These are phyloP conservation scores for Melastoma malabathricum DNA, from an alignment of 345 rosid species.

Conservation along the genomic window DNA sequence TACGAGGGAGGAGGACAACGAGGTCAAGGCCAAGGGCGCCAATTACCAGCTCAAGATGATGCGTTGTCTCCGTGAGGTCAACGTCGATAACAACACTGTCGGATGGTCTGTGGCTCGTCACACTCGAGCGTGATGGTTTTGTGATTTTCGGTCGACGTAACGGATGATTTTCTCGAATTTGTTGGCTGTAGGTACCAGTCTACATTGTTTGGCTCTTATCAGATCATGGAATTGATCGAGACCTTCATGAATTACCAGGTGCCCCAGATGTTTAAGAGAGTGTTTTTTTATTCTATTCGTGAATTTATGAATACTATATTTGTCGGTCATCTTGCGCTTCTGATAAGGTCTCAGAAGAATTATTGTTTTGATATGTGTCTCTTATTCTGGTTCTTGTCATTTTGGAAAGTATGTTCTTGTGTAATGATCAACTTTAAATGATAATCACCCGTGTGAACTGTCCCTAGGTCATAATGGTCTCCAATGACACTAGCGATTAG, in stretches of 20 bases:
- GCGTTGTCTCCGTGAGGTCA: constrained; percentile 95
- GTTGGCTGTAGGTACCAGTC: constrained; percentile 74
- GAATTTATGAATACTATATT: too few species aligned
- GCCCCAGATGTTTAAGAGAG: neutral
- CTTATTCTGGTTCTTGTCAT: too few species aligned
- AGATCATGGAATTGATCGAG: constrained; percentile 87
- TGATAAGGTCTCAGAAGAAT: too few species aligned
- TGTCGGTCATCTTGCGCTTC: too few species aligned
- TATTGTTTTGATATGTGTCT: too few species aligned
- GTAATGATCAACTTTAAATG: too few species aligned
- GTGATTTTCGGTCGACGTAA: neutral
- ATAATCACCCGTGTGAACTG: too few species aligned
- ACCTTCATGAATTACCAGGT: constrained; percentile 99
- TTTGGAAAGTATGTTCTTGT: too few species aligned
- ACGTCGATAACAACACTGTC: constrained; percentile 95
- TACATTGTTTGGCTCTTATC: constrained; percentile 83
- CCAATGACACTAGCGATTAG: too few species aligned
- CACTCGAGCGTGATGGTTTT: too few species aligned
- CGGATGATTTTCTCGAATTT: neutral
- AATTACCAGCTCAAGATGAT: constrained; percentile 99
- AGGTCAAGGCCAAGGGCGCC: constrained; percentile 97
- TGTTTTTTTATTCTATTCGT: too few species aligned
- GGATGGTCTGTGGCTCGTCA: constrained; percentile 47
- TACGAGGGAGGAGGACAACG: constrained; percentile 89
- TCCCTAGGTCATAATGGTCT: too few species aligned